These are phyloP conservation scores for Athelia psychrophila DNA, from an alignment of 1,284 basidiomycete species.

Conservation along the genomic window DNA sequence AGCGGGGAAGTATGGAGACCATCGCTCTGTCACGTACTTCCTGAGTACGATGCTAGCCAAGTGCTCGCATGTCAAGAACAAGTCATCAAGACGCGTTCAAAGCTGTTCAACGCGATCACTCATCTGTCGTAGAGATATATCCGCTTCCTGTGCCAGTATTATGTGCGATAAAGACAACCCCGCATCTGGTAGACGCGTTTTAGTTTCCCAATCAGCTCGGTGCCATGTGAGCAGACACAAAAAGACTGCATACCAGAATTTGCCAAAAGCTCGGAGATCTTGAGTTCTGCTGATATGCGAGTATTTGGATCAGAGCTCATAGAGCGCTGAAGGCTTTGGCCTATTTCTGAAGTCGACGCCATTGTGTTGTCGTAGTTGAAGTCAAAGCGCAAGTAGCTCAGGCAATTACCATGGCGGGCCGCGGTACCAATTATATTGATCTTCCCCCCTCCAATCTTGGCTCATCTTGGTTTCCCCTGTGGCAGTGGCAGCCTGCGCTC, in stretches of 20 bases:
- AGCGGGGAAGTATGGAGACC: slow-evolving; percentile 77
- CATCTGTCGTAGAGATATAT: slow-evolving; percentile 78
- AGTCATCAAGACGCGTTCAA: slow-evolving; percentile 41
- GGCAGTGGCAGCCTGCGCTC: too few species aligned
- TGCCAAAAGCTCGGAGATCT: slow-evolving; percentile 59
- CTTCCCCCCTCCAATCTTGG: too few species aligned
- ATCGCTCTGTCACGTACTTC: slow-evolving; percentile 84
- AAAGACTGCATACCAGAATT: slow-evolving; percentile 53
- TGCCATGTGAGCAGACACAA: neutral
- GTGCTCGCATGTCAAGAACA: slow-evolving; percentile 40
- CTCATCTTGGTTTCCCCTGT: too few species aligned
- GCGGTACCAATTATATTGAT: too few species aligned
- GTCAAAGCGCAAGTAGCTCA: too few species aligned
- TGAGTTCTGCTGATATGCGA: slow-evolving; percentile 73
- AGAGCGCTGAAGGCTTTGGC: slow-evolving; percentile 58
- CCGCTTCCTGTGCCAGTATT: slow-evolving; percentile 56
- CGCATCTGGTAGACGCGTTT: slow-evolving; percentile 57
- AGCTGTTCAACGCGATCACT: slow-evolving; percentile 38
- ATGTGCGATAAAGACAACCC: slow-evolving; percentile 72
- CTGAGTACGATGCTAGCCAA: slow-evolving; percentile 83
- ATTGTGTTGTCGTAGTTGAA: slow-evolving; percentile 24
- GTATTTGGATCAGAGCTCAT: slow-evolving; percentile 66
- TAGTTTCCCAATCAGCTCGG: slow-evolving; percentile 13
- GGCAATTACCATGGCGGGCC: too few species aligned
- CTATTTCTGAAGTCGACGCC: slow-evolving; percentile 47